Conservation (phyloP, 345 rosid genomes). For the Aquilaria sinensis region DNA sequence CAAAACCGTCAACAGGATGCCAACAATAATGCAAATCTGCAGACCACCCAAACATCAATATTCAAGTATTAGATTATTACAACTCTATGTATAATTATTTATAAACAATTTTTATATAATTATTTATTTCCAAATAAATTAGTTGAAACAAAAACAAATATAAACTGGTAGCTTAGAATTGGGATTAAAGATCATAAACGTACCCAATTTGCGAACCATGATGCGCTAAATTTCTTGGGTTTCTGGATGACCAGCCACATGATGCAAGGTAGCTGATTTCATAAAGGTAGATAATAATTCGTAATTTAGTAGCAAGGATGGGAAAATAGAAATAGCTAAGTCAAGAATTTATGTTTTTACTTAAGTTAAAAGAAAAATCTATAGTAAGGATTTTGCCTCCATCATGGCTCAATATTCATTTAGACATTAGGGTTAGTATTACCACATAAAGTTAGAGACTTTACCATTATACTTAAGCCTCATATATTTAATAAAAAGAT, state of each 20-base stretch:
- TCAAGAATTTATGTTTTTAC: no score
- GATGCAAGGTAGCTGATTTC: slow-evolving; percentile 70
- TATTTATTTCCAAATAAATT: not conserved
- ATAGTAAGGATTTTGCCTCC: no score
- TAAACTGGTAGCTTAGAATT: no score
- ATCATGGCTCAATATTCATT: not conserved
- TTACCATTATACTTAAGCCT: no score
- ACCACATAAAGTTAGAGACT: not conserved
- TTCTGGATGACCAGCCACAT: slow-evolving; percentile 64
- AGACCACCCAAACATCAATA: not conserved
- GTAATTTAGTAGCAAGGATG: no score
- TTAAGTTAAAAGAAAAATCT: no score
- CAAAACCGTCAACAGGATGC: slow-evolving; percentile 32
- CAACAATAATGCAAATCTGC: slow-evolving; percentile 42
- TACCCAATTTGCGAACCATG: slow-evolving; percentile 69
- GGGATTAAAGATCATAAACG: not conserved
- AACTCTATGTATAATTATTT: not conserved
- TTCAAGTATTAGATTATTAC: not conserved
- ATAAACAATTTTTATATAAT: no score
- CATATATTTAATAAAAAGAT: not conserved
- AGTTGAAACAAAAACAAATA: no score
- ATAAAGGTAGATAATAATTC: not conserved
- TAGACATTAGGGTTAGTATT: no score
- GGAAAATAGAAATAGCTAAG: no score
- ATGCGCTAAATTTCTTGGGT: slow-evolving; percentile 57